phyloP scores from a whole-genome alignment of 345 rosid genomes.

The Angophora floribunda region DNA sequence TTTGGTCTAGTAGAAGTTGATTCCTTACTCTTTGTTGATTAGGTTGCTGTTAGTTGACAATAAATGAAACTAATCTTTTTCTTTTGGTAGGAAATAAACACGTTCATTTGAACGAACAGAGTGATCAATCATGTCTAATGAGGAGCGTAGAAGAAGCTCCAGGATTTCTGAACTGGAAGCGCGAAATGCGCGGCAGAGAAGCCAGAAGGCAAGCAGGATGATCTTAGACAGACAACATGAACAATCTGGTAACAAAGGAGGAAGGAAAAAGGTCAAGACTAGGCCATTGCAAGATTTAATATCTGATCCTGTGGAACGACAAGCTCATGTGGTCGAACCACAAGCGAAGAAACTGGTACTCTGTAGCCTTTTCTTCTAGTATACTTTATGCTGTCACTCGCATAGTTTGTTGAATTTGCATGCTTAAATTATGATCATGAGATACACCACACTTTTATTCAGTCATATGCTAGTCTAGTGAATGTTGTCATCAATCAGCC shows the following conservation, averaged over 20 bases:
- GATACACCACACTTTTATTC: not conserved
- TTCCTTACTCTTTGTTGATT: not conserved
- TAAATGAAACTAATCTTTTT: not conserved
- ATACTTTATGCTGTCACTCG: not conserved
- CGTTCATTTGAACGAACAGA: not conserved
- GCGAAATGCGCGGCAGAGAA: not conserved
- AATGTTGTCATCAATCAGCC: not conserved
- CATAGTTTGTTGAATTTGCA: not conserved
- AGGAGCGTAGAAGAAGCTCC: not conserved
- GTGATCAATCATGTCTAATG: not conserved
- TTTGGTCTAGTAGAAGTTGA: not conserved
- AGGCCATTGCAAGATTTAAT: not conserved
- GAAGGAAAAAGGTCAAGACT: not conserved
- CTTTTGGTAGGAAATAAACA: not conserved
- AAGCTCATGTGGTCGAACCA: not conserved
- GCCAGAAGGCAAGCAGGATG: not conserved
- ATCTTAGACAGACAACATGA: not conserved
- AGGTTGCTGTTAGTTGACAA: not conserved
- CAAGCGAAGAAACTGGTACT: not conserved
- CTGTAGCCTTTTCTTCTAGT: not conserved
- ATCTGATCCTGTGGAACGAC: not conserved
- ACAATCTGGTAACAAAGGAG: not conserved
- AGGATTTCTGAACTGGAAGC: not conserved
- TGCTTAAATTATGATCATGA: not conserved
- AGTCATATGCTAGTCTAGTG: not conserved